phyloP scores from a whole-genome alignment of 164 flowering plant species.

The Liriodendron chinense region DNA sequence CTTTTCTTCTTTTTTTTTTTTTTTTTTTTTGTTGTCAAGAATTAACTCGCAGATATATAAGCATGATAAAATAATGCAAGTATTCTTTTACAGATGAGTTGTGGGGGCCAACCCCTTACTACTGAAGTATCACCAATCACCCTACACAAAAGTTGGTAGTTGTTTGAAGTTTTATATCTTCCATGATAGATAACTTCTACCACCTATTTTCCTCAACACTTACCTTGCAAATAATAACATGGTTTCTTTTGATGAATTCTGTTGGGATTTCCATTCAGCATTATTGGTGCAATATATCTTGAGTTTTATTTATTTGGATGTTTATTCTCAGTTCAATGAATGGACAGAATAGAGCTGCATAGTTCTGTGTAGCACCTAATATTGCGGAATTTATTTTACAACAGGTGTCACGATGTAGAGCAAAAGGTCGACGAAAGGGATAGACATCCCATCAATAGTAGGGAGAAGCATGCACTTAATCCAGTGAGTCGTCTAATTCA shows the following conservation, averaged over 20 bases:
- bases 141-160: background rate
- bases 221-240: background rate
- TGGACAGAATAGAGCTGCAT: background rate
- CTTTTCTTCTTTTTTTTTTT: too few species aligned
- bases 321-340: background rate
- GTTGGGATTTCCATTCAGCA: too few species aligned
- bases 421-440: slow-evolving; percentile 82
- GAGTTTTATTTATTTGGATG: background rate
- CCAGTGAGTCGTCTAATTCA: slow-evolving; percentile 49
- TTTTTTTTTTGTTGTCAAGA: too few species aligned
- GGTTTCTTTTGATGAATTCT: background rate
- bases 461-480: slow-evolving; percentile 66
- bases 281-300: background rate
- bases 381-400: background rate
- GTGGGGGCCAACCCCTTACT: background rate
- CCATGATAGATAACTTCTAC: background rate
- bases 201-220: background rate
- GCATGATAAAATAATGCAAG: too few species aligned
- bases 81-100: background rate
- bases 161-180: background rate
- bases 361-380: background rate
- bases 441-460: slow-evolving; percentile 75
- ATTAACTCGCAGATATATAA: too few species aligned
- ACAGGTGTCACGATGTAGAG: slow-evolving; percentile 83
- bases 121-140: background rate